Evolutionary conservation across 2,329 filamentous ascomycete genomes (phyloP).

Genomic region (Ambrosiella cleistominuta): DNA sequence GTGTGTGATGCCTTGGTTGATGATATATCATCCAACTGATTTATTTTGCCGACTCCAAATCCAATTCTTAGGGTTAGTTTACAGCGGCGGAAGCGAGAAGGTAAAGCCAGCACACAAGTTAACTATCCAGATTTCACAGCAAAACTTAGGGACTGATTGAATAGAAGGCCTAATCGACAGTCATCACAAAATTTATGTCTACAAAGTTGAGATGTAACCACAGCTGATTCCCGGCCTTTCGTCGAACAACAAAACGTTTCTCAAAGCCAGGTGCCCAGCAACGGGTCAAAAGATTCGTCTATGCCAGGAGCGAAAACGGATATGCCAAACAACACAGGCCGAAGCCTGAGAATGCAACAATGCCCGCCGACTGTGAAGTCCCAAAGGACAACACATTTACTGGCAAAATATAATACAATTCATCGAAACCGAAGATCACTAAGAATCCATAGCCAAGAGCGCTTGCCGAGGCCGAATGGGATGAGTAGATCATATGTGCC

Average conservation of each 20-base stretch:
- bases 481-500: not conserved
- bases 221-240: constrained; percentile 41
- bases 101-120: too few relatives aligned
- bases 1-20: too few relatives aligned
- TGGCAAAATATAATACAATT: constrained; percentile 3
- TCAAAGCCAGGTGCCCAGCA: constrained; percentile 39
- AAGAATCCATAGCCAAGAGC: not conserved
- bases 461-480: not conserved
- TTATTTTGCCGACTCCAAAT: too few relatives aligned
- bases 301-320: constrained; percentile 40
- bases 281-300: constrained; percentile 30
- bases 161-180: too few relatives aligned
- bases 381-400: constrained; percentile 8
- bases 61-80: too few relatives aligned
- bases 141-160: too few relatives aligned
- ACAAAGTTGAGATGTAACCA: constrained; percentile 28
- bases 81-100: too few relatives aligned
- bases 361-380: constrained; percentile 31
- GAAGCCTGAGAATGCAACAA: constrained; percentile 21
- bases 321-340: constrained; percentile 21
- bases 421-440: not conserved
- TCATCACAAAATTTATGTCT: not conserved
- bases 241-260: constrained; percentile 35
- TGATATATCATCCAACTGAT: too few relatives aligned
- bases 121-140: too few relatives aligned